phyloP scores from a whole-genome alignment of 2,329 filamentous ascomycete species.

The Cordyceps cicadae region DNA sequence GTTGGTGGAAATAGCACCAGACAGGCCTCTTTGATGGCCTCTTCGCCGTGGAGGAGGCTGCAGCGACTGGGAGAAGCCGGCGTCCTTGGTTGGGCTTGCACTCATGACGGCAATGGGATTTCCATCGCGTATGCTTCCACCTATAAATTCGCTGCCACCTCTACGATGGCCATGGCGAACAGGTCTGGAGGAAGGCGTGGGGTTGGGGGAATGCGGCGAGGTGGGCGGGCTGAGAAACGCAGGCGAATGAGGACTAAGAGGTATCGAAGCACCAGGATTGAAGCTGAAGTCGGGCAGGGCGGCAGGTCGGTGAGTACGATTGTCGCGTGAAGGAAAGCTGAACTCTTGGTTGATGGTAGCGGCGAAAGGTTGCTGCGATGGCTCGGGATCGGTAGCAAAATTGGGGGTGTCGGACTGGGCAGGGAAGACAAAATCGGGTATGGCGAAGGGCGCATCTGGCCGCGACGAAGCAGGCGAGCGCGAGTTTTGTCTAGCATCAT shows the following conservation, averaged over 20 bases:
- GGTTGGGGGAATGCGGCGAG: slow-evolving; percentile 43
- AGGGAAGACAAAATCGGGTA: slow-evolving; percentile 59
- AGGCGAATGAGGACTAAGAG: slow-evolving; percentile 23
- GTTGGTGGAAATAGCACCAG: slow-evolving; percentile 73
- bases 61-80: slow-evolving; percentile 48
- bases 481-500: neutral
- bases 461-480: slow-evolving; percentile 1
- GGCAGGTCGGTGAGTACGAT: slow-evolving; percentile 25
- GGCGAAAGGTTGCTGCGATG: neutral
- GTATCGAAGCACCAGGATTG: slow-evolving; percentile 39
- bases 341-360: slow-evolving; percentile 24
- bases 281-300: slow-evolving; percentile 48
- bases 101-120: slow-evolving; percentile 55
- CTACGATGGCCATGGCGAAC: slow-evolving; percentile 67
- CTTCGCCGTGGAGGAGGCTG: slow-evolving; percentile 47
- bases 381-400: slow-evolving; percentile 23
- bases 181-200: slow-evolving; percentile 46
- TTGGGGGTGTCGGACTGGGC: slow-evolving; percentile 35
- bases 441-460: slow-evolving; percentile 38
- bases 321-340: slow-evolving; percentile 23
- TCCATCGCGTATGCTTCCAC: slow-evolving; percentile 55
- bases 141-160: slow-evolving; percentile 80
- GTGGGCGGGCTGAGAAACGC: slow-evolving; percentile 46
- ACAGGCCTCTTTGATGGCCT: slow-evolving; percentile 62
- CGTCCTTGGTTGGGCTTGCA: slow-evolving; percentile 60